Base-by-base conservation (phyloP, 768 basidiomycete species). In the Cystoderma amianthinum region DNA sequence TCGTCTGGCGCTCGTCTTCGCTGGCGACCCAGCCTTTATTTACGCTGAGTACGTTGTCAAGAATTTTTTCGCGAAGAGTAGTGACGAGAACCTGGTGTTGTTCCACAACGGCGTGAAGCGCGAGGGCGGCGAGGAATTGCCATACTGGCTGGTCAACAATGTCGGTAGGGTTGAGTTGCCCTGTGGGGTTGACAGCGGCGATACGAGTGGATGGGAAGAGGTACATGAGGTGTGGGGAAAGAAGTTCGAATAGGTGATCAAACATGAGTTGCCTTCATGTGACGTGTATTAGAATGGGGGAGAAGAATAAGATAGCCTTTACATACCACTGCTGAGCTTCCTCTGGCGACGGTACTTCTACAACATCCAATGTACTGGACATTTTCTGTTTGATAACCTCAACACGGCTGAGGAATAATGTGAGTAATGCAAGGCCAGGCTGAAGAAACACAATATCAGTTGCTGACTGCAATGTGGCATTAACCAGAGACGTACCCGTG, bases 341-440 rank as follows among this genome's bases (percentile, higher is more conserved):
- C 47, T 87, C 85, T 2, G 80, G 54, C 0, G 81, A 71, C 24
- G 82, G 79, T 28, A 70, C 52, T 34, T 85, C 80, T 15, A 70
- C 60, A 33, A 68, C 51, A 20, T 85, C 81, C 0, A 71, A 57
- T n/a, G 70, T 60, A 11, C 64, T 67, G 4, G 62, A 60, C 46
- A 75, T 72, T 2, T 74, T 74, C 52, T 94, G 84, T 57, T 90
- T 91, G 53, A 98, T 82, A 13, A 88, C 77, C 60, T 93, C 90
- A n/a, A 92, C 95, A 18, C 91, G 83, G 48, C 87, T 92, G 41
- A 98, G 68, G 60, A 98, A 84, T 34, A 94, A 69, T 0, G 93
- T 98, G 46, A 98, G 69, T 38, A 98, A 71, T 2, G 91, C 89
- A 19, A 97, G 68, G 24, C 94, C 96, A 42, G 96, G 92, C 93